Conservation (phyloP, 371 early-diverging fungal species). For the Ecytonucleospora hepatopenaei region DNA sequence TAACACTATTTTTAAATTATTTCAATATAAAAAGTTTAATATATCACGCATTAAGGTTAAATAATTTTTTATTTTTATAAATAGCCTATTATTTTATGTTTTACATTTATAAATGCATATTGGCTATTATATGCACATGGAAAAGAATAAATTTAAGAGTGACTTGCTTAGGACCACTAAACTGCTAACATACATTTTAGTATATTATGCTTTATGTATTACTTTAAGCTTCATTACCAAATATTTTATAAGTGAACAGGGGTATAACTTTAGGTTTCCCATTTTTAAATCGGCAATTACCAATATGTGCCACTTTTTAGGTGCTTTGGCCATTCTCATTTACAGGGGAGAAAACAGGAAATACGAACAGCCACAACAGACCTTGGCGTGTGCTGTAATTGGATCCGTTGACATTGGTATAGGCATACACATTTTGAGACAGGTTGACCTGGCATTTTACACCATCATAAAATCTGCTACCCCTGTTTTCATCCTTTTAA, state of each 20-base stretch:
- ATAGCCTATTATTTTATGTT: no score
- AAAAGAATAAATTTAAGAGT: background rate
- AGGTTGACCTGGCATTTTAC: conserved; percentile 52
- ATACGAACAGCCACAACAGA: background rate
- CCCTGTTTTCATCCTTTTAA: conserved; percentile 55
- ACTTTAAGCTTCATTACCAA: conserved; percentile 50
- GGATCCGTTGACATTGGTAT: conserved; percentile 52
- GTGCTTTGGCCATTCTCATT: conserved; percentile 22
- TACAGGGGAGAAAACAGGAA: background rate
- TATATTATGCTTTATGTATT: conserved; percentile 41
- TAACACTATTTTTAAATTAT: no score
- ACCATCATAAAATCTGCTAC: conserved; percentile 56
- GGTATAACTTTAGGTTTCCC: conserved; percentile 56
- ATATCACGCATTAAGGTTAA: no score
- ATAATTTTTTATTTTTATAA: no score
- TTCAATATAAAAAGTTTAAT: no score
- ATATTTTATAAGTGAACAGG: conserved; percentile 40
- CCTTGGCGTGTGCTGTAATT: conserved; percentile 26
- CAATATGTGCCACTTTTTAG: conserved; percentile 50
- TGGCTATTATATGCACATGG: no score
- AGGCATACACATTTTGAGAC: conserved; percentile 46
- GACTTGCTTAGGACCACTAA: background rate
- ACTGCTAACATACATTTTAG: conserved; percentile 5
- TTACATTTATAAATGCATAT: no score
- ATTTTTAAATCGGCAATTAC: conserved; percentile 43